Percentiles rank a stretch among this genome's conserved stretches.
Conservation (phyloP, 148 eudicot genomes). For the Heliosperma pusillum region DNA sequence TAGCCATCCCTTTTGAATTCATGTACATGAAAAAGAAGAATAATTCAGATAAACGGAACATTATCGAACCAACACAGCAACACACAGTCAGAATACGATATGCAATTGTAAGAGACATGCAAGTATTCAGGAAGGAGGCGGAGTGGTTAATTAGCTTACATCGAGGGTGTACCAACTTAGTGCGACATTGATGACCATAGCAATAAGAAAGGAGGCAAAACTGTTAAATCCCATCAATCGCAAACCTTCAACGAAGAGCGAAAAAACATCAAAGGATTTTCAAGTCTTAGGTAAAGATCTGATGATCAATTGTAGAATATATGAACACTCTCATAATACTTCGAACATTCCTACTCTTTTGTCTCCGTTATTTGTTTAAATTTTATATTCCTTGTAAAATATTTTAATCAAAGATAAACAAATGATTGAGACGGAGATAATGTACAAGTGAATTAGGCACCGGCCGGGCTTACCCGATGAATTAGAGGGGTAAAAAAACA, state of each 20-base stretch:
- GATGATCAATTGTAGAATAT: no score
- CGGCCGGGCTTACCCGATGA: no score
- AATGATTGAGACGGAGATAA: no score
- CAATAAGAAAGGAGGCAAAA: slow-evolving; percentile 46
- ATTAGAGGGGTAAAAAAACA: no score
- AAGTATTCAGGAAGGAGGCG: not conserved
- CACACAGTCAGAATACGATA: no score
- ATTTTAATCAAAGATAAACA: not conserved
- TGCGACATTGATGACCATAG: slow-evolving; percentile 44
- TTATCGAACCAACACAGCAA: no score
- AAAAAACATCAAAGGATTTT: no score
- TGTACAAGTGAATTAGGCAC: no score
- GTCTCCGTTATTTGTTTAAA: no score
- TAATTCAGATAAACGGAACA: not conserved
- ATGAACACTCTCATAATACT: no score
- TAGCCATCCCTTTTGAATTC: slow-evolving; percentile 57
- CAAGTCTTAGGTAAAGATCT: no score
- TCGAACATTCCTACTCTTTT: no score
- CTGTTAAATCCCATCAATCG: slow-evolving; percentile 69
- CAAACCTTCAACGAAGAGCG: slow-evolving; percentile 35
- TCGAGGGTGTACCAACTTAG: slow-evolving; percentile 81
- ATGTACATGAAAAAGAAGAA: not conserved
- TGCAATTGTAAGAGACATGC: not conserved
- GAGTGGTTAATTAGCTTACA: slow-evolving; percentile 39
- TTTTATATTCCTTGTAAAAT: not conserved